Conservation (phyloP, 1,284 basidiomycete species). For the Taiwanofungus camphoratus region DNA sequence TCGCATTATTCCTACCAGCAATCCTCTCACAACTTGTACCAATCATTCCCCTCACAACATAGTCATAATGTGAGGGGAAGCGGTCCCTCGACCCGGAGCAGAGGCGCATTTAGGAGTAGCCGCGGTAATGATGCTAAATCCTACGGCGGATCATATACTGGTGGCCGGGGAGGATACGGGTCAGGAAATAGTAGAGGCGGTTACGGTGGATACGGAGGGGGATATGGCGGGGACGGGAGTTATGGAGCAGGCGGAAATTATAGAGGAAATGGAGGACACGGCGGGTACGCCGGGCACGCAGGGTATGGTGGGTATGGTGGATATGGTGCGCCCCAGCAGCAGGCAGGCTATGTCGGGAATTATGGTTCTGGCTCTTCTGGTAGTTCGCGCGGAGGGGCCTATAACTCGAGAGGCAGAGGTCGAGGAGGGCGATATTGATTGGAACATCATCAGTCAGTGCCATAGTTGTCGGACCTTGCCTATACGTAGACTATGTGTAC, state of each 20-base stretch:
- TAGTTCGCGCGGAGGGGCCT: slow-evolving; percentile 16
- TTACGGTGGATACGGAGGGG: slow-evolving; percentile 24
- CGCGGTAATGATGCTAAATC: slow-evolving; percentile 6
- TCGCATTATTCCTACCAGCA: slow-evolving; percentile 11
- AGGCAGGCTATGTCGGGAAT: slow-evolving; percentile 11
- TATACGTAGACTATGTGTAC: too few relatives aligned
- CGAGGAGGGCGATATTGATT: slow-evolving; percentile 36
- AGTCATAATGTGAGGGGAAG: too few relatives aligned
- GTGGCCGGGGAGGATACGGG: slow-evolving; percentile 22
- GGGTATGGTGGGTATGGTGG: slow-evolving; percentile 18
- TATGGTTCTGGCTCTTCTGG: slow-evolving; percentile 18
- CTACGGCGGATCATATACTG: slow-evolving; percentile 10
- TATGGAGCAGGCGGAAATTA: slow-evolving; percentile 18
- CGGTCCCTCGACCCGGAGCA: too few relatives aligned
- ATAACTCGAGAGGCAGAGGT: slow-evolving; percentile 32
- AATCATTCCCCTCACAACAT: slow-evolving; percentile 13
- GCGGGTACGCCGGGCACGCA: slow-evolving; percentile 20
- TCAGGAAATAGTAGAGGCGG: slow-evolving; percentile 22
- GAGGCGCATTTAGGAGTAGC: slow-evolving; percentile 14
- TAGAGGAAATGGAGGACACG: slow-evolving; percentile 28
- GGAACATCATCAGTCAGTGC: background rate
- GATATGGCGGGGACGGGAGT: slow-evolving; percentile 16
- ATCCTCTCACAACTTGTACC: slow-evolving; percentile 6
- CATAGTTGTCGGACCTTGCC: too few relatives aligned
- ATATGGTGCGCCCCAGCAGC: slow-evolving; percentile 20